Evolutionary conservation across 495 filamentous ascomycete genomes (phyloP), one percentile per base, ranked within the genome.

Genomic region (Mytilinidion resinicola): DNA sequence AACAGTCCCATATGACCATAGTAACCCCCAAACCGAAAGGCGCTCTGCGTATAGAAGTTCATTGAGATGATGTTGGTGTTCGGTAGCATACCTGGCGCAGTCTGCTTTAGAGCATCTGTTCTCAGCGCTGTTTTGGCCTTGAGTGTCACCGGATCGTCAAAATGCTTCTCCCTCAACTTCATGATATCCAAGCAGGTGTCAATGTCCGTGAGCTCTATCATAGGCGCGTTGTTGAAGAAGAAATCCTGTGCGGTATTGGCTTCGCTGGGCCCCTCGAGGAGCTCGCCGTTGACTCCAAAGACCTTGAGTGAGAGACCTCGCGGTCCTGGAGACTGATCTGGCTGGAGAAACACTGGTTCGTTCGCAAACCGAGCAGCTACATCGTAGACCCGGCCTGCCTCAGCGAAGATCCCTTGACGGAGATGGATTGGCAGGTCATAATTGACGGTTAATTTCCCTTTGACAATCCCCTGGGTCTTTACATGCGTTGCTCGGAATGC

Each of bases 401-500:
- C 54, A 19, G 59, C 55, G 44, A 67, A 66, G 33, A 61, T 57
- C 21, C 58, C 62, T 61, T 67, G 65, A 0, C 38, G 54, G 15
- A 70, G 65, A 21, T 59, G 63, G 0, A 51, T n/a, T 5, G 65
- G 57, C 14, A 68, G 51, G 14, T 56, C 42, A 12, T 53, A 52
- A 41, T 55, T 54, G 17, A 64, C 46, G 41, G 54, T 62, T 10
- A 63, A 52, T 11, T 60, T 67, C 53, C 61, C 67, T 52, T 67
- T 65, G 19, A 63, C 61, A 15, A 67, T 38, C 19, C 56, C 64
- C 62, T 60, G 55, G 12, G 58, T 59, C 34, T 63, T 65, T 5
- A 61, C 42, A 41, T 61, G 65, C 5, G 61, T 67, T 17, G 58
- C 67, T 17, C 59, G 51, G 47, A 65, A 59, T 42, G 61, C 59